phyloP scores from a whole-genome alignment of 73 alveolate genomes.

The Tetrahymena malaccensis region DNA sequence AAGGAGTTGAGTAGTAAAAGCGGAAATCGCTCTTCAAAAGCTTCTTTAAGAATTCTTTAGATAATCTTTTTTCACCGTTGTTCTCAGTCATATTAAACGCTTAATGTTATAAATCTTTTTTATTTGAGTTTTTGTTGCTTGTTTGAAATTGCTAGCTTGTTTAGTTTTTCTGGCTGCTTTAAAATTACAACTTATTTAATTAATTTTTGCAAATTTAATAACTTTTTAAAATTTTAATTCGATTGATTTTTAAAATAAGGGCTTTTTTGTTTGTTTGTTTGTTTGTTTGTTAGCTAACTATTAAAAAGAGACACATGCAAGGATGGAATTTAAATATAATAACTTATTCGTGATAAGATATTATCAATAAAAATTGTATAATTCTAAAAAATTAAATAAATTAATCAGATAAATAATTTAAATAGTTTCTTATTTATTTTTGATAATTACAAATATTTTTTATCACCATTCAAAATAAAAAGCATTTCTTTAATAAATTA shows the following conservation, averaged over 20 bases:
- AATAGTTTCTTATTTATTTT: not conserved
- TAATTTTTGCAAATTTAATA: not conserved
- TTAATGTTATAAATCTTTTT: not conserved
- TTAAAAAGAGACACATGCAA: not conserved
- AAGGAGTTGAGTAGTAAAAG: constrained; percentile 88
- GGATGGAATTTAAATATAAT: not conserved
- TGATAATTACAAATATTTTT: too few species aligned
- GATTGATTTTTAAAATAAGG: not conserved
- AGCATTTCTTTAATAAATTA: not conserved
- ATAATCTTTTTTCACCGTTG: constrained; percentile 20
- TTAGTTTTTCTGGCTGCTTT: not conserved
- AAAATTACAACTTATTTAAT: not conserved
- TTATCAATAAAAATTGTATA: not conserved
- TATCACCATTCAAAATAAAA: too few species aligned
- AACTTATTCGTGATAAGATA: not conserved
- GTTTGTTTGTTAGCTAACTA: too few species aligned
- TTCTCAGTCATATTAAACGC: not conserved
- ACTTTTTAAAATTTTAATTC: not conserved
- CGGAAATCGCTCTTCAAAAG: constrained; percentile 69
- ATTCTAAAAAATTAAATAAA: not conserved
- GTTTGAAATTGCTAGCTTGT: not conserved
- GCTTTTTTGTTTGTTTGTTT: too few species aligned
- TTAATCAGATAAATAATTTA: not conserved
- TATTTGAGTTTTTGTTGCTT: not conserved
- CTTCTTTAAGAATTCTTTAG: constrained; percentile 53